Evolutionary conservation across 495 filamentous ascomycete genomes (phyloP).

Genomic region (Diplogelasinospora grovesii): DNA sequence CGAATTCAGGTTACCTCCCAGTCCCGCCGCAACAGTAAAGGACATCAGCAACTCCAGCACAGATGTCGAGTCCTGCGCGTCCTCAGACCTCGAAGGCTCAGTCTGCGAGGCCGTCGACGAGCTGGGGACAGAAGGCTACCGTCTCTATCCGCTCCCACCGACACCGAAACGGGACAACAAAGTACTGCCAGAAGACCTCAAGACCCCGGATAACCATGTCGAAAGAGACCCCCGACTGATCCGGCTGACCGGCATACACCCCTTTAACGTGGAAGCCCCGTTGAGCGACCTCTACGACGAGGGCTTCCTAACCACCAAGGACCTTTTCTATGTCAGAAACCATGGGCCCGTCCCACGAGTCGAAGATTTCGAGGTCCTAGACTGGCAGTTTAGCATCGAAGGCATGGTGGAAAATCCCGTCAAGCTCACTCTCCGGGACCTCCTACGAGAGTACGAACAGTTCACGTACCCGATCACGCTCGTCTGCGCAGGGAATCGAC

Average conservation of each 20-base stretch:
- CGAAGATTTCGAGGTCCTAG: constrained; percentile 60
- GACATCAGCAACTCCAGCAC: background rate
- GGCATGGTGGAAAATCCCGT: constrained; percentile 77
- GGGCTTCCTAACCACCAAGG: constrained; percentile 84
- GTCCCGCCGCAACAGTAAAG: background rate
- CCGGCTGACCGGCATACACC: constrained; percentile 83
- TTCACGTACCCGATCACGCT: constrained; percentile 83
- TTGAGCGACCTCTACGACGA: constrained; percentile 74
- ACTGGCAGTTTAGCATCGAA: constrained; percentile 84
- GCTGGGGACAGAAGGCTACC: constrained; percentile 3
- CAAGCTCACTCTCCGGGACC: constrained; percentile 64
- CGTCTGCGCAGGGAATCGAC: constrained; percentile 87
- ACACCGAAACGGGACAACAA: constrained; percentile 52
- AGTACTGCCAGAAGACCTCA: constrained; percentile 67
- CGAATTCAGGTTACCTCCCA: constrained; percentile 1
- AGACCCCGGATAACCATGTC: constrained; percentile 84
- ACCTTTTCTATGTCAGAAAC: constrained; percentile 93
- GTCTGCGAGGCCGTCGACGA: constrained; percentile 11
- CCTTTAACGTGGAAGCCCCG: constrained; percentile 91
- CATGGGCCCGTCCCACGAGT: constrained; percentile 84
- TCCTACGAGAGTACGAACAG: constrained; percentile 72
- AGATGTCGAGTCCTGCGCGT: background rate
- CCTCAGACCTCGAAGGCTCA: background rate
- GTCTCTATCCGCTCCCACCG: constrained; percentile 60
- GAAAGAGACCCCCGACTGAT: constrained; percentile 81